Evolutionary conservation across 176 grass and related monocot species (phyloP).

Genomic region (Triticum dicoccoides): DNA sequence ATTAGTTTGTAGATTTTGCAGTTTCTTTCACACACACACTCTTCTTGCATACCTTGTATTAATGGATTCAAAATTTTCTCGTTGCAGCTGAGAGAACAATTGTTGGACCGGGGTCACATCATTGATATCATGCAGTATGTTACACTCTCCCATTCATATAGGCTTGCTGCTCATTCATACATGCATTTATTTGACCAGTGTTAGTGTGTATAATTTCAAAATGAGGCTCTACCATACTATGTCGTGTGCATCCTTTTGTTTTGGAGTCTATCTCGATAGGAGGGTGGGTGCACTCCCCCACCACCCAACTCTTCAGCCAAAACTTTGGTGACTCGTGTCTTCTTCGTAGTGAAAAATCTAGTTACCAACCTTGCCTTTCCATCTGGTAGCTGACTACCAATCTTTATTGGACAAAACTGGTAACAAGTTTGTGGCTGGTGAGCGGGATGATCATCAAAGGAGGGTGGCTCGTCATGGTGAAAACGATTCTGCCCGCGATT

Average conservation of each 20-base stretch:
- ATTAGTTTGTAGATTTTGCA: not conserved
- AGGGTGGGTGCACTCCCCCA: not conserved
- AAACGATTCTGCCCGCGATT: not conserved
- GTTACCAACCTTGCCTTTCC: not conserved
- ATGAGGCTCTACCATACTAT: not conserved
- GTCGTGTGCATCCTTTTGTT: not conserved
- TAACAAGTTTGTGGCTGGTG: not conserved
- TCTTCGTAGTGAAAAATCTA: not conserved
- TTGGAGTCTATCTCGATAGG: not conserved
- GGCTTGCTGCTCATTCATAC: not conserved
- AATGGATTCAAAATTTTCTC: conserved; percentile 7
- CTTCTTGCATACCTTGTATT: conserved; percentile 6
- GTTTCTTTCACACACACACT: not conserved
- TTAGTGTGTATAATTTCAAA: not conserved
- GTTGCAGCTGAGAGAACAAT: conserved; percentile 53
- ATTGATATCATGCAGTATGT: conserved; percentile 68
- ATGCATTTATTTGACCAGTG: conserved; percentile 2
- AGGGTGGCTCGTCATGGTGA: not conserved
- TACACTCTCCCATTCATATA: conserved; percentile 7
- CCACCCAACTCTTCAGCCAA: not conserved
- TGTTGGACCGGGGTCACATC: conserved; percentile 46
- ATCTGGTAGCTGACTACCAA: not conserved
- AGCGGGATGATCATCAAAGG: not conserved
- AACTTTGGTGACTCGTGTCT: not conserved
- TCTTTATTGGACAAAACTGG: not conserved